Percentiles rank a stretch among this genome's conserved stretches.
Conservation (phyloP, 345 rosid genomes). For the Melastoma malabathricum region DNA sequence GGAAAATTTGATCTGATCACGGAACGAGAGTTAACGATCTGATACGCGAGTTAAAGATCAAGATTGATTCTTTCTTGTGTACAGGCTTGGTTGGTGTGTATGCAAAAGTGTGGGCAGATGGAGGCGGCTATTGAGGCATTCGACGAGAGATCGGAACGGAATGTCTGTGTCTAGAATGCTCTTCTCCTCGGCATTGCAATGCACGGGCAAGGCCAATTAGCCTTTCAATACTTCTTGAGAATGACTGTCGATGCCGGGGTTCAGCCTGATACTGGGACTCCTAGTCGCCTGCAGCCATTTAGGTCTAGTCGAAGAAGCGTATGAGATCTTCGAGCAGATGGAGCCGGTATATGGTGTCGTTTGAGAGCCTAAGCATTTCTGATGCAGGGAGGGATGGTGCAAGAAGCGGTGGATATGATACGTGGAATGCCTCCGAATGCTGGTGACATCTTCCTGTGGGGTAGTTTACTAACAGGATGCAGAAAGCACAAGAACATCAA, state of each 20-base stretch:
- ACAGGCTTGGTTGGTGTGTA: constrained; percentile 58
- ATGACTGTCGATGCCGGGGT: constrained; percentile 34
- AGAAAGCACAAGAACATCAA: constrained; percentile 56
- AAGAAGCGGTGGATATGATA: constrained; percentile 49
- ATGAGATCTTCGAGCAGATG: constrained; percentile 44
- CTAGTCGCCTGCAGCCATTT: constrained; percentile 66
- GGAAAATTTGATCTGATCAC: too few species aligned
- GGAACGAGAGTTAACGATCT: constrained; percentile 42
- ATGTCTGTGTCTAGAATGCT: constrained; percentile 52
- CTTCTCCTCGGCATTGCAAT: constrained; percentile 59
- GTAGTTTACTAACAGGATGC: constrained; percentile 68
- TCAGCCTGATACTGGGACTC: constrained; percentile 43
- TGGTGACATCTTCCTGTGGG: constrained; percentile 51
- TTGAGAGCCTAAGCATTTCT: constrained; percentile 55
- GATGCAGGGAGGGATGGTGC: constrained; percentile 66
- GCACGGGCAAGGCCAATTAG: constrained; percentile 38
- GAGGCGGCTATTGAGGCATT: constrained; percentile 32
- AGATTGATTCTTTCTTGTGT: constrained; percentile 41
- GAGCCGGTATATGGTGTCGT: constrained; percentile 22
- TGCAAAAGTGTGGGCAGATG: constrained; percentile 53
- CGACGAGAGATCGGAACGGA: constrained; percentile 26
- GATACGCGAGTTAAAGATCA: constrained; percentile 18
- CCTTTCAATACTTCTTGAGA: constrained; percentile 30
- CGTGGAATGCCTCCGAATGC: constrained; percentile 33
- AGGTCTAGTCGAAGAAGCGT: constrained; percentile 52